phyloP scores from a whole-genome alignment of 2,329 filamentous ascomycete genomes.

The Fusarium sulawesiense region DNA sequence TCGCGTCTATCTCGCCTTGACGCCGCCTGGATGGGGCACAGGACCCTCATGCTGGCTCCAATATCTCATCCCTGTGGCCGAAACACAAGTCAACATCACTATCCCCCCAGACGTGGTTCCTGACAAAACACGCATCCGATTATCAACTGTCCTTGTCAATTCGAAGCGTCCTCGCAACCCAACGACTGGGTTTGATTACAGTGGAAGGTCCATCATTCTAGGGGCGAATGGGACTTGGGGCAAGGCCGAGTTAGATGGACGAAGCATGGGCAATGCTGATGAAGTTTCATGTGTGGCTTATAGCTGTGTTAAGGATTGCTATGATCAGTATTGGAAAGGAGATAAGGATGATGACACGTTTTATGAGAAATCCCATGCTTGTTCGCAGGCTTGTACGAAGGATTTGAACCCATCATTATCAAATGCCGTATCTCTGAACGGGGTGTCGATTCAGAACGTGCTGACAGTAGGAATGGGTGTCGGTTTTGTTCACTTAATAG shows the following conservation, averaged over 20 bases:
- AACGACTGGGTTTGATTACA: slow-evolving; percentile 38
- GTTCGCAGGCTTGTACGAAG: slow-evolving; percentile 32
- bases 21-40: slow-evolving; percentile 39
- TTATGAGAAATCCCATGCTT: slow-evolving; percentile 20
- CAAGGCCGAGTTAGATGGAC: slow-evolving; percentile 38
- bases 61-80: slow-evolving; percentile 19
- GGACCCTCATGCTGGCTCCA: slow-evolving; percentile 39
- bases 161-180: slow-evolving; percentile 5
- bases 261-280: slow-evolving; percentile 25
- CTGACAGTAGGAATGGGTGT: not conserved
- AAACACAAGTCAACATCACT: slow-evolving; percentile 41
- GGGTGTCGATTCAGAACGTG: not conserved
- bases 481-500: slow-evolving; percentile 4
- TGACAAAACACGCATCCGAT: slow-evolving; percentile 22
- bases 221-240: slow-evolving; percentile 42
- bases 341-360: slow-evolving; percentile 29
- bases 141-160: slow-evolving; percentile 32
- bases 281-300: slow-evolving; percentile 37
- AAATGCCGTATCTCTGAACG: not conserved
- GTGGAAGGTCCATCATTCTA: slow-evolving; percentile 12
- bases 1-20: slow-evolving; percentile 39
- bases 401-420: slow-evolving; percentile 34
- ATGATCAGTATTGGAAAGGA: slow-evolving; percentile 36
- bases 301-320: slow-evolving; percentile 34
- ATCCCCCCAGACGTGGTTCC: slow-evolving; percentile 41